Evolutionary conservation across 2,329 filamentous ascomycete species (phyloP).

Genomic region (Fusarium euwallaceae): DNA sequence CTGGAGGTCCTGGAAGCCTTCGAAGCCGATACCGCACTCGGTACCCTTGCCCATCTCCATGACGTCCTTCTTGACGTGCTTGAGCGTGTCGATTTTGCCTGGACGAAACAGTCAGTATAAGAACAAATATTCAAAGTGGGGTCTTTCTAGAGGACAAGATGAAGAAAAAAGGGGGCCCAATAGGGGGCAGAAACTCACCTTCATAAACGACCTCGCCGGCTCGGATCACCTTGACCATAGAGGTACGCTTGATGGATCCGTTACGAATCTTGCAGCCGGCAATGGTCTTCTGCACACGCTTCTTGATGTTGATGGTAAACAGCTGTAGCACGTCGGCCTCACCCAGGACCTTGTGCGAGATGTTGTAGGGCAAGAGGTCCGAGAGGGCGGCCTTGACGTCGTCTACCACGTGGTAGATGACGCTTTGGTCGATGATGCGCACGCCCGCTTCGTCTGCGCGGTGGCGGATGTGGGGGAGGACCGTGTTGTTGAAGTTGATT

Average conservation of each 20-base stretch:
- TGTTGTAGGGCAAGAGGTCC: slow-evolving; percentile 74
- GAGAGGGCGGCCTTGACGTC: slow-evolving; percentile 78
- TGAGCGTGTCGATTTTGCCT: slow-evolving; percentile 86
- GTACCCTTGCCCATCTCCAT: slow-evolving; percentile 88
- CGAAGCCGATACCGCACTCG: slow-evolving; percentile 94
- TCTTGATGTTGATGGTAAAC: slow-evolving; percentile 86
- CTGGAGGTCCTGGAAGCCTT: slow-evolving; percentile 81
- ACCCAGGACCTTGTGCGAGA: slow-evolving; percentile 80
- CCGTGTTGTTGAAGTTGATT: slow-evolving; percentile 85
- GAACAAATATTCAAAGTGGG: not conserved
- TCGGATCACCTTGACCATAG: slow-evolving; percentile 79
- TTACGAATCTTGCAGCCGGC: slow-evolving; percentile 92
- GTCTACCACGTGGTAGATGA: slow-evolving; percentile 86
- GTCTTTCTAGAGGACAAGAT: not conserved
- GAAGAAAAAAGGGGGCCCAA: not conserved
- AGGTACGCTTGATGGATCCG: slow-evolving; percentile 74
- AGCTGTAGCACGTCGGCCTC: slow-evolving; percentile 88
- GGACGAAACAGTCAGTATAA: not conserved
- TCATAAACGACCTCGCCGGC: slow-evolving; percentile 80
- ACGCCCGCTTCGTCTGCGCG: slow-evolving; percentile 80
- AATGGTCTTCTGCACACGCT: slow-evolving; percentile 77
- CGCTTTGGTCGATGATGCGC: slow-evolving; percentile 83
- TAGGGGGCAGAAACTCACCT: slow-evolving; percentile 70
- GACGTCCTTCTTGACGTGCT: slow-evolving; percentile 93
- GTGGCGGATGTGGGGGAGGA: slow-evolving; percentile 76